Conservation (phyloP, 805 yeast genomes). For the Komagataella ulmi region DNA sequence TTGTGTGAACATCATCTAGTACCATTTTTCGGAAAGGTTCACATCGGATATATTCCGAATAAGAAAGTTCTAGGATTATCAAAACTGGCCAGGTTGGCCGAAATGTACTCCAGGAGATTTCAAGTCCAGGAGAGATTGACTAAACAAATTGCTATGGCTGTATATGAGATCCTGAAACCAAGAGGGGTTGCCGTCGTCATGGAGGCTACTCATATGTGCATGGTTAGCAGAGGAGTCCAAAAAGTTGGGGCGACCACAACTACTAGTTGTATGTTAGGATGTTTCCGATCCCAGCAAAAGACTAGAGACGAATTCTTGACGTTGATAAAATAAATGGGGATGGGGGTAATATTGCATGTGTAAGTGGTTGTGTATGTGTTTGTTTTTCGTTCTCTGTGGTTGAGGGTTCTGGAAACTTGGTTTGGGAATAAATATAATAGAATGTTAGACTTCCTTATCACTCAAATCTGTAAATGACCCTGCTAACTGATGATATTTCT, state of each 20-base stretch:
- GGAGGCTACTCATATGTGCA: conserved; percentile 97
- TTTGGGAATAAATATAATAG: neutral
- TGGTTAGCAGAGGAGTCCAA: conserved; percentile 97
- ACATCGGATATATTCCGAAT: conserved; percentile 95
- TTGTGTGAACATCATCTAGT: conserved; percentile 97
- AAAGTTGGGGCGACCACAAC: conserved; percentile 89
- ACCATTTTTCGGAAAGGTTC: conserved; percentile 94
- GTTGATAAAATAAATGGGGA: conserved; percentile 42
- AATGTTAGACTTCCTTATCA: neutral
- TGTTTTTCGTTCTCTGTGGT: neutral
- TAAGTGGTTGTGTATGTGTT: neutral
- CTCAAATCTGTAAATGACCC: neutral
- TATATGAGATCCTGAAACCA: conserved; percentile 82
- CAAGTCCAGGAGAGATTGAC: conserved; percentile 98
- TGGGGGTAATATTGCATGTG: conserved; percentile 10
- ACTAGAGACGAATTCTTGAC: conserved; percentile 94
- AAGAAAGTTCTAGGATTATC: conserved; percentile 85
- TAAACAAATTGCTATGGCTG: conserved; percentile 94
- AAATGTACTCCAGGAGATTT: conserved; percentile 88
- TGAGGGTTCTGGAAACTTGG: neutral
- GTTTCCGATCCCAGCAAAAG: conserved; percentile 86
- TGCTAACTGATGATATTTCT: neutral
- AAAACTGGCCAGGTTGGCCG: conserved; percentile 90
- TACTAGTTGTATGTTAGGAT: conserved; percentile 95
- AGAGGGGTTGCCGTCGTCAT: conserved; percentile 97